Conservation (phyloP, 2,329 filamentous ascomycete genomes). For the Hypomyces perniciosus region DNA sequence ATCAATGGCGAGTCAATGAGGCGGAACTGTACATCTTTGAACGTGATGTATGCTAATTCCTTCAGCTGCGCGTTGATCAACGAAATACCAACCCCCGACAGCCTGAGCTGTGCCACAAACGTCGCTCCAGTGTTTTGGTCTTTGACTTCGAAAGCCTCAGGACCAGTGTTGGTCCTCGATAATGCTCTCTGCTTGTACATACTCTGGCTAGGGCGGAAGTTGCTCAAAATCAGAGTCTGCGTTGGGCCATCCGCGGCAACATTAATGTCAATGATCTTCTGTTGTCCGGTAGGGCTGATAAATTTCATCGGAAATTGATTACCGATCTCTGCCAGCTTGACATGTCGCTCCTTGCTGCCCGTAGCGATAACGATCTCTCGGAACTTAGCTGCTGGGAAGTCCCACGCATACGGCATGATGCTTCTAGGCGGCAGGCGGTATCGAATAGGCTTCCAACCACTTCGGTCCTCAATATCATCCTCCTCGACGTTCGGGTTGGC, state of each 20-base stretch:
- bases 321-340: slow-evolving; percentile 94
- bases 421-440: slow-evolving; percentile 89
- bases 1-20: slow-evolving; percentile 92
- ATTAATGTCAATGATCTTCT: slow-evolving; percentile 93
- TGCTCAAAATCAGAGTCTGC: slow-evolving; percentile 88
- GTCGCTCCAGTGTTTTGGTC: slow-evolving; percentile 81
- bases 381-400: slow-evolving; percentile 95
- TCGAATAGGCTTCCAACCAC: slow-evolving; percentile 85
- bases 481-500: slow-evolving; percentile 89
- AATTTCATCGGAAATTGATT: slow-evolving; percentile 94
- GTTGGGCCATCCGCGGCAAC: slow-evolving; percentile 93
- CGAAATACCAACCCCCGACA: slow-evolving; percentile 88
- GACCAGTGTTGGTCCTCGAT: slow-evolving; percentile 42
- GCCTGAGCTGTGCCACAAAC: slow-evolving; percentile 80
- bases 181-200: slow-evolving; percentile 63
- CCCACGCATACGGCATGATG: slow-evolving; percentile 99
- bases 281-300: slow-evolving; percentile 56
- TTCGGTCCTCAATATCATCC: slow-evolving; percentile 75
- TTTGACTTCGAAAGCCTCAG: slow-evolving; percentile 80
- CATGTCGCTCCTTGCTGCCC: slow-evolving; percentile 62
- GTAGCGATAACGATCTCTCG: slow-evolving; percentile 75
- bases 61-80: slow-evolving; percentile 87
- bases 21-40: slow-evolving; percentile 83
- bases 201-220: slow-evolving; percentile 89
- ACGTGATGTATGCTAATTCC: slow-evolving; percentile 88